These are phyloP conservation scores for Diaporthe vaccinii DNA, from an alignment of 2,329 filamentous ascomycete species.

Conservation along the genomic window DNA sequence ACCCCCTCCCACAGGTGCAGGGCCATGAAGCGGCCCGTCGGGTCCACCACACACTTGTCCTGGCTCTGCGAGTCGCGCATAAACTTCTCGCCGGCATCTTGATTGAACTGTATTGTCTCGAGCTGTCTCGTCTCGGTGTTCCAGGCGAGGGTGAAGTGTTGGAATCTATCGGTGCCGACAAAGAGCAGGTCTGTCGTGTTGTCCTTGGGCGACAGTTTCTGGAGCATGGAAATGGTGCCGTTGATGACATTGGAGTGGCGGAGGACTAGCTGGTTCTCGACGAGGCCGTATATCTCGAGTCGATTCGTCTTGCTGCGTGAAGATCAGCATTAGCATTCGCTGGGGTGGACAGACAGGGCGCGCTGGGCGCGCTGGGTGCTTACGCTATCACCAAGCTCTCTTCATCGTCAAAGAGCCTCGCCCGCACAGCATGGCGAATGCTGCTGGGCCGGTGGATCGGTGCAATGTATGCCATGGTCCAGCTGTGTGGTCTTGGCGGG, in stretches of 20 bases:
- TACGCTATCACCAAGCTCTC: constrained; percentile 92
- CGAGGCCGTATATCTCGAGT: constrained; percentile 84
- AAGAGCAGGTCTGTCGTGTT: constrained; percentile 87
- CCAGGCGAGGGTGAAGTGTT: constrained; percentile 94
- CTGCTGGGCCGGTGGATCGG: constrained; percentile 94
- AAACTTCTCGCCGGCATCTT: constrained; percentile 69
- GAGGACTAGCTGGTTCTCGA: constrained; percentile 71
- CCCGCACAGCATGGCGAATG: constrained; percentile 87
- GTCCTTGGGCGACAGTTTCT: constrained; percentile 82
- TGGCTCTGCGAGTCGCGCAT: constrained; percentile 85
- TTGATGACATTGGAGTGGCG: constrained; percentile 80
- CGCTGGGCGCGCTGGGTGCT: constrained; percentile 52
- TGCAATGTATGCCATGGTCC: constrained; percentile 89
- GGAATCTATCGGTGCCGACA: constrained; percentile 88
- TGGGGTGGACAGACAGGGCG: constrained; percentile 19
- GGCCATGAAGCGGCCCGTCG: constrained; percentile 73
- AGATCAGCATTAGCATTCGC: constrained; percentile 51
- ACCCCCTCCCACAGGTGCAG: constrained; percentile 74
- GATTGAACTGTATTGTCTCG: constrained; percentile 64
- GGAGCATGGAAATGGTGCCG: constrained; percentile 87
- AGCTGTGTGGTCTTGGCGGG: constrained; percentile 4
- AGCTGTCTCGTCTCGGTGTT: constrained; percentile 68
- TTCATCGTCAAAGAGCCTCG: constrained; percentile 81
- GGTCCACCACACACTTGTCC: constrained; percentile 87
- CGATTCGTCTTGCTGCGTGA: constrained; percentile 82